Conservation (phyloP, 352 stramenopile genomes). For the Pythium phragmiticola region DNA sequence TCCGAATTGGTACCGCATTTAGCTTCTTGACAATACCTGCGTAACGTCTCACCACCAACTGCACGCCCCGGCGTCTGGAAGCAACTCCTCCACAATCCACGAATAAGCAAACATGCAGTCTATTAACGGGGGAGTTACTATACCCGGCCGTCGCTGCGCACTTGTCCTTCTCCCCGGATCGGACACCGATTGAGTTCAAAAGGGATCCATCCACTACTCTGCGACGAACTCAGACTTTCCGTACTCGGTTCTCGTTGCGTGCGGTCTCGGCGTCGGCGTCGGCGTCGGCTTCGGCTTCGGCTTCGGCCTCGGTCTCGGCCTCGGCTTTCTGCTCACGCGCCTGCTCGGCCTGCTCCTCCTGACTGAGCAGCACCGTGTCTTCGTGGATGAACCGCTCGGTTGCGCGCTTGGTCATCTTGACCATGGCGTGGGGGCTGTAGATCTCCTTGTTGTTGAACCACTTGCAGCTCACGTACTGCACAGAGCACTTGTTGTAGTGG, state of each 20-base stretch:
- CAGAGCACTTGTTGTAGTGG: slow-evolving; percentile 73
- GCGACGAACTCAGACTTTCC: slow-evolving; percentile 3
- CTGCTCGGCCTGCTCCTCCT: slow-evolving; percentile 33
- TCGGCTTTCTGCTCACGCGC: slow-evolving; percentile 16
- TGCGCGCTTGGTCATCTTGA: slow-evolving; percentile 66
- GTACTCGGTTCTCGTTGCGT: slow-evolving; percentile 15
- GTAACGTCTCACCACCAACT: slow-evolving; percentile 2
- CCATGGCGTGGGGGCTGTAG: slow-evolving; percentile 60
- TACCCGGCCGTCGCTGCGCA: no score
- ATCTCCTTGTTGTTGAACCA: slow-evolving; percentile 86
- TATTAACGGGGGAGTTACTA: slow-evolving; percentile 17
- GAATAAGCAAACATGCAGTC: slow-evolving; percentile 22
- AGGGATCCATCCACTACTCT: no score
- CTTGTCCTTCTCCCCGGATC: no score
- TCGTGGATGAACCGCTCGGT: slow-evolving; percentile 50
- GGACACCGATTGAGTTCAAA: no score
- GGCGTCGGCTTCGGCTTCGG: slow-evolving; percentile 5
- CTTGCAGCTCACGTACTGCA: slow-evolving; percentile 84
- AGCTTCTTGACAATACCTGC: background rate
- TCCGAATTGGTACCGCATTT: background rate
- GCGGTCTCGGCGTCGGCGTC: slow-evolving; percentile 19
- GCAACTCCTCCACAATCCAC: background rate
- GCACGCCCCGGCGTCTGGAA: no score
- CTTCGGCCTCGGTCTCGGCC: slow-evolving; percentile 10
- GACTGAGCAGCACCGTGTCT: slow-evolving; percentile 56